Evolutionary conservation across 257 asterid genomes (phyloP), one percentile per base, ranked within the genome.

Genomic region (Solanum appendiculatum): DNA sequence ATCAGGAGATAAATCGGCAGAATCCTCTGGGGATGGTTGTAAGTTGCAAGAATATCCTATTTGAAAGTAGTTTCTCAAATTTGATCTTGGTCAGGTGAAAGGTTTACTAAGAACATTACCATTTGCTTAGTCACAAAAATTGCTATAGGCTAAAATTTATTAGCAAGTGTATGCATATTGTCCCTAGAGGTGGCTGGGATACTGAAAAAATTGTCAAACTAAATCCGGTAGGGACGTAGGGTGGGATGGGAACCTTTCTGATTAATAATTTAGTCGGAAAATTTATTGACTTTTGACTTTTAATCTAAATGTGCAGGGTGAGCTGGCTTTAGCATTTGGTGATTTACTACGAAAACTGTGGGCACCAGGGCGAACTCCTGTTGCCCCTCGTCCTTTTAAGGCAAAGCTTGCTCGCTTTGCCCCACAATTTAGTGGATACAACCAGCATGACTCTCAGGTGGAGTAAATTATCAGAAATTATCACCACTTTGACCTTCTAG

Each of bases 11-110:
- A 88, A 97, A 97, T 91, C 92, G 96, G 87, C 97, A 96, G 90
- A 97, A 97, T 87, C 99, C 99, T 87, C 92, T 97, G 68, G 99
- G 99, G 94, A 97, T 95, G 98, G 98, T 97, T 90, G 99, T 97
- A 94, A 96, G 99, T 94, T 92, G 86, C 94, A 86, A 87, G 36
- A 36, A 51, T 29, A 46, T 16, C 37, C 85, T 80, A 80, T 46
- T 80, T 80, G 37, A 46, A 80, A 46, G 84, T 42, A 80, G 66
- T 80, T 80, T 80, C 66, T 48, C 42, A 46, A 77, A 46, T 80
- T 80, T 46, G 85, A 46, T 46, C 83, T 48, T 80, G 42, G 42
- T 46, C 27, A 39, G 42, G 40, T 80, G 66, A 80, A 77, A 46
- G 27, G 27, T 44, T 80, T 80, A 46, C 85, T 46, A 80, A 29